phyloP scores from a whole-genome alignment of 164 flowering plant species.

The Aristolochia fimbriata region DNA sequence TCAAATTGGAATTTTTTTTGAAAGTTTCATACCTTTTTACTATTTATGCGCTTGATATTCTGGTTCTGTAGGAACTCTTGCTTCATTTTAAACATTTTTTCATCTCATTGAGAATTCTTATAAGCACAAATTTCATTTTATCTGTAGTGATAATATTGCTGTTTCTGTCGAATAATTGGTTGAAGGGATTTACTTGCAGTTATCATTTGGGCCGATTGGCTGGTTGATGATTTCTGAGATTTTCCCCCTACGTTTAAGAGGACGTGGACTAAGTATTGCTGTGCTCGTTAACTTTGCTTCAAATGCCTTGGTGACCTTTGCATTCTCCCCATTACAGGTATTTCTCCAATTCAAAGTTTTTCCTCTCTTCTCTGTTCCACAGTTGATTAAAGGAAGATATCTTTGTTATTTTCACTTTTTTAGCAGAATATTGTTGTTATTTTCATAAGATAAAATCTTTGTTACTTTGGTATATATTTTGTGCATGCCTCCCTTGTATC shows the following conservation, averaged over 20 bases:
- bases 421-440: background rate
- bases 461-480: too few relatives aligned
- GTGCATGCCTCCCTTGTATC: too few relatives aligned
- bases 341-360: background rate
- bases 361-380: background rate
- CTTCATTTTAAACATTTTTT: too few relatives aligned
- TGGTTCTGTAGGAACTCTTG: too few relatives aligned
- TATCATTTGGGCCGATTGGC: slow-evolving; percentile 96
- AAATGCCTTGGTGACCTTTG: slow-evolving; percentile 86
- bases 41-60: too few relatives aligned
- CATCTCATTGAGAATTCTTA: too few relatives aligned
- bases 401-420: background rate
- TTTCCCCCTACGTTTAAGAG: slow-evolving; percentile 83
- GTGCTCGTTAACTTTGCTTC: slow-evolving; percentile 89
- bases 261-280: slow-evolving; percentile 77
- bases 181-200: slow-evolving; percentile 32
- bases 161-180: background rate
- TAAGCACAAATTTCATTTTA: too few relatives aligned
- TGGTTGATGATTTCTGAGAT: slow-evolving; percentile 98
- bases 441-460: too few relatives aligned
- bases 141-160: too few relatives aligned
- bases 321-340: slow-evolving; percentile 86
- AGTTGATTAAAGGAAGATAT: background rate
- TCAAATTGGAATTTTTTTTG: background rate
- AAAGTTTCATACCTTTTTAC: too few relatives aligned